These are phyloP conservation scores for Salix suchowensis DNA, from an alignment of 345 rosid species.

Conservation along the genomic window DNA sequence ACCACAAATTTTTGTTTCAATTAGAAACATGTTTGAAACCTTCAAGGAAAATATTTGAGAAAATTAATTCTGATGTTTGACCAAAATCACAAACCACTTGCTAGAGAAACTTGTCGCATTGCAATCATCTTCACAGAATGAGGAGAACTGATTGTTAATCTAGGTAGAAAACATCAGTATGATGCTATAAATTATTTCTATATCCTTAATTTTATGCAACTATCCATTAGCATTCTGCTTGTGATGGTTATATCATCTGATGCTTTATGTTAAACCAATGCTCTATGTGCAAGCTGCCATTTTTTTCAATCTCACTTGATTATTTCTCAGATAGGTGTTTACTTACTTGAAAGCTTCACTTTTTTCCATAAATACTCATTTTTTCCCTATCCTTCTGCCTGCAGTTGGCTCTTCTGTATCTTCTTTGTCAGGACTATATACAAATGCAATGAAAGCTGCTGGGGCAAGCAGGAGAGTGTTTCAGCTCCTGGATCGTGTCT, in stretches of 20 bases:
- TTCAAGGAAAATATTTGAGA: neutral
- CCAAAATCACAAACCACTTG: neutral
- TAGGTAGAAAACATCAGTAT: neutral
- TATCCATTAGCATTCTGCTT: neutral
- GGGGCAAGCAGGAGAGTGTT: slow-evolving; percentile 94
- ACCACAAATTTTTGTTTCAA: neutral
- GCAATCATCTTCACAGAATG: neutral
- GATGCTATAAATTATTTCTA: neutral
- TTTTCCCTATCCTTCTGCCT: slow-evolving; percentile 11
- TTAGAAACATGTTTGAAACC: neutral
- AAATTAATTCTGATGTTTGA: neutral
- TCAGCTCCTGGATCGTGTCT: slow-evolving; percentile 83
- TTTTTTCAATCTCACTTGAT: neutral
- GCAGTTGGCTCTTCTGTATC: slow-evolving; percentile 93
- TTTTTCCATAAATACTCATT: neutral
- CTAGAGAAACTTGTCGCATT: neutral
- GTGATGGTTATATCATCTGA: neutral
- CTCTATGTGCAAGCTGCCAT: neutral
- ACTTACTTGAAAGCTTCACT: neutral
- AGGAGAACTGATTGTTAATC: neutral
- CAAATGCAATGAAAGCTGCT: slow-evolving; percentile 95
- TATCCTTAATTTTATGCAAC: neutral
- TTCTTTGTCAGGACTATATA: slow-evolving; percentile 74
- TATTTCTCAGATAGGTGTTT: neutral
- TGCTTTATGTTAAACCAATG: neutral